Evolutionary conservation across 345 rosid genomes (phyloP).

Genomic region (Lumnitzera racemosa): DNA sequence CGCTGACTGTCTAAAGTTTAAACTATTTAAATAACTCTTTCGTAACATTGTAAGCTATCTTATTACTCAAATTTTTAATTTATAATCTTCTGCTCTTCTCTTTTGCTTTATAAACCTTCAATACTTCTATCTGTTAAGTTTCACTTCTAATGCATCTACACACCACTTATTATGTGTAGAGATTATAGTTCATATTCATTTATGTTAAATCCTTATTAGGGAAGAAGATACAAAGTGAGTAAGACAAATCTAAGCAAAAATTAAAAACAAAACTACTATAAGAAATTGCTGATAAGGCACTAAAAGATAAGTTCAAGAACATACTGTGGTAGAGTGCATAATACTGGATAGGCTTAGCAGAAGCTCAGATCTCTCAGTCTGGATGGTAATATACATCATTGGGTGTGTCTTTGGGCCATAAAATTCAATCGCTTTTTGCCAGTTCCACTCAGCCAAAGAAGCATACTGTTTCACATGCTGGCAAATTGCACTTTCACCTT

Average conservation of each 20-base stretch:
- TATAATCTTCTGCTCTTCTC: too few relatives aligned
- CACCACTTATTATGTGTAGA: neutral
- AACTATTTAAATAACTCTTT: too few relatives aligned
- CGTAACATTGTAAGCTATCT: too few relatives aligned
- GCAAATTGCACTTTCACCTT: constrained; percentile 35
- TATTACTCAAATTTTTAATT: too few relatives aligned
- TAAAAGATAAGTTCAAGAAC: constrained; percentile 13
- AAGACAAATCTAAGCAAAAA: neutral
- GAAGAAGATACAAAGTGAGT: too few relatives aligned
- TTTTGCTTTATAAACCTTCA: too few relatives aligned
- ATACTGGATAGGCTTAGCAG: constrained; percentile 41
- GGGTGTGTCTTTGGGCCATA: constrained; percentile 68
- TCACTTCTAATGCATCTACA: too few relatives aligned
- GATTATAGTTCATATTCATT: too few relatives aligned
- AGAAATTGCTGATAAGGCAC: neutral
- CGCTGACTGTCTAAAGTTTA: too few relatives aligned
- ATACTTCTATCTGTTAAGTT: too few relatives aligned
- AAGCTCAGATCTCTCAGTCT: constrained; percentile 68
- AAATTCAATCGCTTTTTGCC: constrained; percentile 75
- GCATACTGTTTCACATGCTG: constrained; percentile 83
- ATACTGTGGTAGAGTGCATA: constrained; percentile 50
- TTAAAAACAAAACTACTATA: neutral
- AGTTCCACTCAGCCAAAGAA: constrained; percentile 76
- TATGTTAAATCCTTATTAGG: too few relatives aligned
- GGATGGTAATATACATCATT: constrained; percentile 65